phyloP scores from a whole-genome alignment of 2,329 filamentous ascomycete genomes.

The Alternaria solani region DNA sequence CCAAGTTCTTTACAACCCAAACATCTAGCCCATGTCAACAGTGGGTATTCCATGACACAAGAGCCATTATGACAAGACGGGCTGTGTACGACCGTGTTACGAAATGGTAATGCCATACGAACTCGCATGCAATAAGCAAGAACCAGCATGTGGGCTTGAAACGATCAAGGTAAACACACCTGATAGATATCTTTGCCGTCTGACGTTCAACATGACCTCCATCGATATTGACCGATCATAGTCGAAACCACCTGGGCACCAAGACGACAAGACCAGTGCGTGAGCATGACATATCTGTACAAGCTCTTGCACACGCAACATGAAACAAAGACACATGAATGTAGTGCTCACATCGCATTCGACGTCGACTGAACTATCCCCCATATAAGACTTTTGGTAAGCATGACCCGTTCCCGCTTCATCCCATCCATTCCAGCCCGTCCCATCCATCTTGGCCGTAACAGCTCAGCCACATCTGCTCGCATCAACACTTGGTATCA shows the following conservation, averaged over 20 bases:
- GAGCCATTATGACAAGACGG: too few relatives aligned
- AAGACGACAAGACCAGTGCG: neutral
- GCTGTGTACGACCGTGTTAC: neutral
- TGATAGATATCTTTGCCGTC: neutral
- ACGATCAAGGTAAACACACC: neutral
- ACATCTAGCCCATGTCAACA: neutral
- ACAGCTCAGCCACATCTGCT: conserved; percentile 4
- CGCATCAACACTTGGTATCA: conserved; percentile 33
- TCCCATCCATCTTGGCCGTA: conserved; percentile 5
- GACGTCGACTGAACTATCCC: neutral
- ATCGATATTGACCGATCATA: neutral
- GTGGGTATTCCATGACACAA: neutral
- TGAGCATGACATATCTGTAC: neutral
- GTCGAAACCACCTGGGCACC: neutral
- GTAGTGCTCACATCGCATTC: conserved; percentile 14
- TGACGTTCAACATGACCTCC: neutral
- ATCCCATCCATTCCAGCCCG: conserved; percentile 3
- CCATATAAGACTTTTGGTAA: conserved; percentile 25
- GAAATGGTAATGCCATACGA: neutral
- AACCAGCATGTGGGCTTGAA: neutral
- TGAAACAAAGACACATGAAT: neutral
- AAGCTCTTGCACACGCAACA: neutral
- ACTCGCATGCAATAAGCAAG: neutral
- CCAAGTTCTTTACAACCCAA: neutral
- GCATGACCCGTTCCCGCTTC: conserved; percentile 13